Conservation (phyloP, 116 monocot species). For the Papilionanthe hybrid region DNA sequence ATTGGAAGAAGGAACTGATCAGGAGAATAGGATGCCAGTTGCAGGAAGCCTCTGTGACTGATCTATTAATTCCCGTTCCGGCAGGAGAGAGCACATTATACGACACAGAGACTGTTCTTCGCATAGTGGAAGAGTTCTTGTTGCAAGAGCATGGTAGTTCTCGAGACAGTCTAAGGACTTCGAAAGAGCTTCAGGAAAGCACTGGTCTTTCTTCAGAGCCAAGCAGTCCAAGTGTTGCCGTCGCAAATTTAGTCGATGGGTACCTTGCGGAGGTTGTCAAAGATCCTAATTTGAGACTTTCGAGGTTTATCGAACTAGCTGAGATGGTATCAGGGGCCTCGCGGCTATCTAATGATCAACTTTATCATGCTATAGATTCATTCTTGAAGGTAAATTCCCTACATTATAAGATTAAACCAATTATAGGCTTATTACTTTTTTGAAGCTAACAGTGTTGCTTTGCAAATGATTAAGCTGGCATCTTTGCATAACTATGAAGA, state of each 20-base stretch:
- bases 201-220: slow-evolving; percentile 14
- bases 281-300: slow-evolving; percentile 49
- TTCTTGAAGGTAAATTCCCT: slow-evolving; percentile 61
- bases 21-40: slow-evolving; percentile 40
- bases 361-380: slow-evolving; percentile 64
- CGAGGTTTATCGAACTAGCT: slow-evolving; percentile 48
- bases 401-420: background rate
- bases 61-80: slow-evolving; percentile 52
- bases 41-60: slow-evolving; percentile 44
- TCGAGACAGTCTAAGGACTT: slow-evolving; percentile 1
- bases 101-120: slow-evolving; percentile 42
- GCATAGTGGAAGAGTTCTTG: slow-evolving; percentile 46
- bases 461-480: background rate
- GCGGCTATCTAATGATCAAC: slow-evolving; percentile 49
- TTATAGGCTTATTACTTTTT: background rate
- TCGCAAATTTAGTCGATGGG: slow-evolving; percentile 51
- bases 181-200: slow-evolving; percentile 7
- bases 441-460: too few relatives aligned
- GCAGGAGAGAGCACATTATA: slow-evolving; percentile 20
- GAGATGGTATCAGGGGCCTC: slow-evolving; percentile 37
- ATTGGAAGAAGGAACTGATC: slow-evolving; percentile 38
- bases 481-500: background rate
- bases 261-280: slow-evolving; percentile 48
- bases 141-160: slow-evolving; percentile 21
- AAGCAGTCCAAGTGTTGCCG: slow-evolving; percentile 22